Base-by-base conservation (phyloP, 1,284 basidiomycete genomes). In the Cryptococcus maquisensis region DNA sequence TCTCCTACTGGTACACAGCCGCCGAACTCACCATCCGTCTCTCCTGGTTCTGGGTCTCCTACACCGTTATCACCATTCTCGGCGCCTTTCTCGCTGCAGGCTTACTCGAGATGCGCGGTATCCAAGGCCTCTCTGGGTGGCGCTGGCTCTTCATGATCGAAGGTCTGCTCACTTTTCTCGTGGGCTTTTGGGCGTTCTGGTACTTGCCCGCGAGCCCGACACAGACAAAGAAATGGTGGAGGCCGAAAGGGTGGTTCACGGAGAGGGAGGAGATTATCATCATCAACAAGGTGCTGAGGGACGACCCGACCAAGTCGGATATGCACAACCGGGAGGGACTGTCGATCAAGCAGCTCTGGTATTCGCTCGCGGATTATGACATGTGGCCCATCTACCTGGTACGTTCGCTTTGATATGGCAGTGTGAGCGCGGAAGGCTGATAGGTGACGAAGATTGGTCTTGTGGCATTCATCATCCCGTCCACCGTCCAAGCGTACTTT, bases 311-410 rank as follows among this genome's bases (percentile, higher is more conserved):
- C 12, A 65, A 69, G 45, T 46, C 45, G 47, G 50, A 43, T 26
- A 47, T 89, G 87, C 85, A 88, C 74, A 89, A 89, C 60, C 82
- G 87, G 21, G 80, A 89, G 69, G 84, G 83, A 1, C 68, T 88
- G 16, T 77, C 79, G 0, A 37, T 79, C 10, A 79, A 76, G 60
- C 79, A 80, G 49, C 77, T 87, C 8, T 84, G 80, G 78, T 71
- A 68, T 20, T 81, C 83, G 1, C 52, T 86, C 2, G 79, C 77
- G 12, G 56, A 57, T 21, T 54, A 26, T 20, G 38, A 59, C 39
- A 42, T 87, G 55, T 88, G 86, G 84, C 86, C 86, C 0, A 20
- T 66, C n/a, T 62, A 62, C 39, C 24, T 61, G 18, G 55, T 62
- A 41, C 52, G 58, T 24, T 18, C 60, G n/a, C 38, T 51, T 3